Conservation (phyloP, 129 eudicot species). For the Artemisia argyi region DNA sequence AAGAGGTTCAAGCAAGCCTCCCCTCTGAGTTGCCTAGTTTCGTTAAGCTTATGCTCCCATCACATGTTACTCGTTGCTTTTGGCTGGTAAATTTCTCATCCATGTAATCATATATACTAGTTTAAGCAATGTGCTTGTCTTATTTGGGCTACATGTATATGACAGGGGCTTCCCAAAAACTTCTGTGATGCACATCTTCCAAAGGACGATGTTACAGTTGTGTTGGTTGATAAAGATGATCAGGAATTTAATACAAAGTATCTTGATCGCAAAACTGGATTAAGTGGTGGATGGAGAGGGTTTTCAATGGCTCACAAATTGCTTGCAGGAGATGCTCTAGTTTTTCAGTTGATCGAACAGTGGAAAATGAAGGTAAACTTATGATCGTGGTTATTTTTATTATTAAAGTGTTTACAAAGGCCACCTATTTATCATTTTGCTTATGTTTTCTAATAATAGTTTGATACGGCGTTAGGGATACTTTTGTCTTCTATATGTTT, state of each 20-base stretch:
- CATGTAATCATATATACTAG: not conserved
- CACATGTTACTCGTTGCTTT: conserved; percentile 84
- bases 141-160: not conserved
- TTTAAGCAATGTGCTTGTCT: not conserved
- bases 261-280: conserved; percentile 42
- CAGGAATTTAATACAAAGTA: conserved; percentile 36
- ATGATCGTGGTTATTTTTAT: too few species aligned
- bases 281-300: conserved; percentile 72
- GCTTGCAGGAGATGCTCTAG: conserved; percentile 48
- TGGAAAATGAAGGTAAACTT: too few species aligned
- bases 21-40: conserved; percentile 23
- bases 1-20: conserved; percentile 52
- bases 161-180: conserved; percentile 46
- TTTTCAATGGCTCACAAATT: conserved; percentile 52
- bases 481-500: too few species aligned
- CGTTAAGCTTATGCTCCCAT: conserved; percentile 75
- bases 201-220: conserved; percentile 38
- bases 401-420: too few species aligned
- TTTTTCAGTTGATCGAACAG: conserved; percentile 40
- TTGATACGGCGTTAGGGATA: too few species aligned
- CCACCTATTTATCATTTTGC: too few species aligned
- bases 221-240: conserved; percentile 47
- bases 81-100: conserved; percentile 67
- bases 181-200: conserved; percentile 51
- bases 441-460: too few species aligned